These are phyloP conservation scores for Talaromyces adpressus DNA, from an alignment of 495 filamentous ascomycete species.

Conservation along the genomic window DNA sequence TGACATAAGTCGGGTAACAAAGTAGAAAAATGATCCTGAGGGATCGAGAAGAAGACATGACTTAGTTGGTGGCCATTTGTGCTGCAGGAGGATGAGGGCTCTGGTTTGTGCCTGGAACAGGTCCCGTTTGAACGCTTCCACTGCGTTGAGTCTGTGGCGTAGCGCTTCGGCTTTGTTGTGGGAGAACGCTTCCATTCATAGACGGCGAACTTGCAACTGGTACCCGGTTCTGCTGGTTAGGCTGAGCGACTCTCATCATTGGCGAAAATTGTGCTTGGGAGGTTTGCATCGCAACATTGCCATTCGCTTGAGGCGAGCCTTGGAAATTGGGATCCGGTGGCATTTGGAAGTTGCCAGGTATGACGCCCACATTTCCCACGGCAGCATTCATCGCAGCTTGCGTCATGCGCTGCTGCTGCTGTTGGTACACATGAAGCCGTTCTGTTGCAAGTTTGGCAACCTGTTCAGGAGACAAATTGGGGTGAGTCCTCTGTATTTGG, in stretches of 20 bases:
- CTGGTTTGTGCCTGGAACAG: slow-evolving; percentile 30
- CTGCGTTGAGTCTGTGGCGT: slow-evolving; percentile 46
- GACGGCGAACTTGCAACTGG: slow-evolving; percentile 32
- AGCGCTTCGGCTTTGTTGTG: slow-evolving; percentile 37
- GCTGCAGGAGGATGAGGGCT: slow-evolving; percentile 39
- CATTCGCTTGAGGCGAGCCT: slow-evolving; percentile 25
- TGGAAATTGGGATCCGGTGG: slow-evolving; percentile 36
- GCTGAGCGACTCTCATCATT: slow-evolving; percentile 64
- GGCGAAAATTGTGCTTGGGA: slow-evolving; percentile 62
- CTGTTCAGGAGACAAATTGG: slow-evolving; percentile 50
- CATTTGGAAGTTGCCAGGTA: slow-evolving; percentile 35
- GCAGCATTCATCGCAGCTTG: slow-evolving; percentile 62
- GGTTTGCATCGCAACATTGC: slow-evolving; percentile 32
- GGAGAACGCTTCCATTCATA: slow-evolving; percentile 28
- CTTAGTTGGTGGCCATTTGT: slow-evolving; percentile 30
- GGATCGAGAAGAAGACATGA: slow-evolving; percentile 4
- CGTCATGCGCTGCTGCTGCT: slow-evolving; percentile 41
- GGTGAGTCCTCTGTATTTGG: slow-evolving; percentile 46
- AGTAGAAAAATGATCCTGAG: neutral
- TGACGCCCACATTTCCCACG: slow-evolving; percentile 42
- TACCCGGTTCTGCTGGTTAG: slow-evolving; percentile 35
- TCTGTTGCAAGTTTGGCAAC: slow-evolving; percentile 55
- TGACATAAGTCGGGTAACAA: neutral
- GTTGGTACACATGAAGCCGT: slow-evolving; percentile 46
- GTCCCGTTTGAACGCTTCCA: slow-evolving; percentile 33